phyloP scores from a whole-genome alignment of 176 grass and related monocot genomes.

The Bothriochloa decipiens region DNA sequence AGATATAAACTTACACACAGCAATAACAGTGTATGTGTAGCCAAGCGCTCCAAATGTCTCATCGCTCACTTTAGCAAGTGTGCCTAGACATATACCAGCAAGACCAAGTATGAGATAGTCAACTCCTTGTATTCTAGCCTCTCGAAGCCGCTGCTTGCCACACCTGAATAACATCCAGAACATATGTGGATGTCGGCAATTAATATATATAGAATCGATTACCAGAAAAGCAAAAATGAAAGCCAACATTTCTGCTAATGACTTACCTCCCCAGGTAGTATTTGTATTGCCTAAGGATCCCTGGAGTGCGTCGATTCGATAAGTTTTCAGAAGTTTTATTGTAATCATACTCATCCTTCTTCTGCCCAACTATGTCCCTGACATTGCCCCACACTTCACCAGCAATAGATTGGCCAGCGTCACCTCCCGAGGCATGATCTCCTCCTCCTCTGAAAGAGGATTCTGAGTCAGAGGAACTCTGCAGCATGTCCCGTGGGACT shows the following conservation, averaged over 20 bases:
- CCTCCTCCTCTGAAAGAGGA: constrained; percentile 49
- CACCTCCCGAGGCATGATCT: constrained; percentile 18
- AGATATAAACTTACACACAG: constrained; percentile 76
- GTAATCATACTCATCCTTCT: constrained; percentile 76
- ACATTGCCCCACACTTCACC: constrained; percentile 80
- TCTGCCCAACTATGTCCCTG: constrained; percentile 71
- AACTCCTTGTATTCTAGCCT: constrained; percentile 86
- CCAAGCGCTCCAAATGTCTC: constrained; percentile 83
- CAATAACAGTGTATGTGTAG: constrained; percentile 88
- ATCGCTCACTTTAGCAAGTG: constrained; percentile 89
- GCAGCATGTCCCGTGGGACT: constrained; percentile 79
- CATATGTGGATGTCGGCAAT: not conserved
- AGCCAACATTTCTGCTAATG: too few relatives aligned
- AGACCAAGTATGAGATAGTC: constrained; percentile 81
- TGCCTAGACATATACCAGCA: constrained; percentile 80
- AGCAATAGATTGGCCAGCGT: constrained; percentile 44
- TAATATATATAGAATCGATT: not conserved
- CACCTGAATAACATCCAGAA: constrained; percentile 42
- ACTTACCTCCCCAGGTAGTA: constrained; percentile 79
- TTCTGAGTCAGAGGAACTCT: constrained; percentile 54
- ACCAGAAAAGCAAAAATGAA: not conserved
- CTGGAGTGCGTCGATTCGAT: constrained; percentile 73
- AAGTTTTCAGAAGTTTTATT: constrained; percentile 68
- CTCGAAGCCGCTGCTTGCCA: constrained; percentile 82
- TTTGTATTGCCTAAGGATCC: constrained; percentile 69